Evolutionary conservation across 2,329 filamentous ascomycete genomes (phyloP).

Genomic region (Emericellopsis cladophorae): DNA sequence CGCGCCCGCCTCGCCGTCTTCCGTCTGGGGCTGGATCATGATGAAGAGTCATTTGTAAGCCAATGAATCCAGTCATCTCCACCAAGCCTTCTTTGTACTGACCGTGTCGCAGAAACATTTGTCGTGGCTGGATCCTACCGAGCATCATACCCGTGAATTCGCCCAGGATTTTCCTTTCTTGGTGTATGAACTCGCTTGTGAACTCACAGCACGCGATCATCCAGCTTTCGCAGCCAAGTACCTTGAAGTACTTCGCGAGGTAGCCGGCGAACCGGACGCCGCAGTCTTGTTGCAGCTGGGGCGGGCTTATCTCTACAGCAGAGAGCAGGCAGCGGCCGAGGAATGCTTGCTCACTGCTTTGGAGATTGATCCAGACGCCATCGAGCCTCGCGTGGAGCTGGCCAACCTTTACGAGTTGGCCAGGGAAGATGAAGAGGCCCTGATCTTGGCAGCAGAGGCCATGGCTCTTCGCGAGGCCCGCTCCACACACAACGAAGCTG

Average conservation of each 20-base stretch:
- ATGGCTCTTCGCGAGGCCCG: conserved; percentile 46
- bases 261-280: conserved; percentile 36
- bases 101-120: conserved; percentile 43
- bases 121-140: conserved; percentile 54
- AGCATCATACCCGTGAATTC: conserved; percentile 26
- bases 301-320: conserved; percentile 55
- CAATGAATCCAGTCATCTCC: neutral
- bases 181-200: conserved; percentile 52
- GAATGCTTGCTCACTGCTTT: conserved; percentile 66
- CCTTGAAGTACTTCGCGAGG: conserved; percentile 38
- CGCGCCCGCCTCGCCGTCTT: conserved; percentile 75
- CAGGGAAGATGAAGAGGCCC: conserved; percentile 62
- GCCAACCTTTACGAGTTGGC: conserved; percentile 74
- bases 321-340: conserved; percentile 56
- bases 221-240: conserved; percentile 34
- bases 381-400: conserved; percentile 67
- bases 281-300: conserved; percentile 43
- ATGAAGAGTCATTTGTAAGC: conserved; percentile 63
- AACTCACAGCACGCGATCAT: conserved; percentile 21
- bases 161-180: conserved; percentile 63
- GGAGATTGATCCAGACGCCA: conserved; percentile 56
- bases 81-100: conserved; percentile 2
- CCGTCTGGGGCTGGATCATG: conserved; percentile 56
- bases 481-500: too few relatives aligned
- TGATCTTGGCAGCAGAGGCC: conserved; percentile 65